These are phyloP conservation scores for Phyllosticta citribraziliensis DNA, from an alignment of 2,329 filamentous ascomycete species.

Conservation along the genomic window DNA sequence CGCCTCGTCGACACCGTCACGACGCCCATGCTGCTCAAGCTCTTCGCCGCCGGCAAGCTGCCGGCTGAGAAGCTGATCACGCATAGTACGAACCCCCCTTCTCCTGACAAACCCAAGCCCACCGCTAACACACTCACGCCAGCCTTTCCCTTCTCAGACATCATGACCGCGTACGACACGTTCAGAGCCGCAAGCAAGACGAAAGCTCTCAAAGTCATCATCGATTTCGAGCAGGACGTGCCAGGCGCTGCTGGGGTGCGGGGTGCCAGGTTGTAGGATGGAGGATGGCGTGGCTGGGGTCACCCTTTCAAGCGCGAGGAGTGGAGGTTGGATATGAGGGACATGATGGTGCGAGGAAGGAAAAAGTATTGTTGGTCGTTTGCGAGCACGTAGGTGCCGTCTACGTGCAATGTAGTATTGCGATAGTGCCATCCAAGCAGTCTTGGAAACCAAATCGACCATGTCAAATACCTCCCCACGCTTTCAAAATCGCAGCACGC, in stretches of 20 bases:
- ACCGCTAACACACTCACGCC: not conserved
- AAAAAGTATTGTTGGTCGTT: too few species aligned
- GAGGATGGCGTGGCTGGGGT: too few species aligned
- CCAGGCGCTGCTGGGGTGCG: constrained; percentile 17
- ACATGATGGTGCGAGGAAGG: too few species aligned
- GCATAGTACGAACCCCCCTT: constrained; percentile 19
- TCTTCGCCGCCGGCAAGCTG: constrained; percentile 34
- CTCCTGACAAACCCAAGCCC: not conserved
- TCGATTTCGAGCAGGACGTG: constrained; percentile 21
- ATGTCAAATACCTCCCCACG: too few species aligned
- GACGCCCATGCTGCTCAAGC: constrained; percentile 40
- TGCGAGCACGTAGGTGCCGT: too few species aligned
- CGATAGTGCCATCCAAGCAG: too few species aligned
- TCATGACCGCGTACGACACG: constrained; percentile 36
- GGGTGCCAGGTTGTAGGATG: constrained; percentile 13
- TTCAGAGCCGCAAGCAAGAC: constrained; percentile 35
- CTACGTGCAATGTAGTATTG: too few species aligned
- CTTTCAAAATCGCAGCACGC: too few species aligned
- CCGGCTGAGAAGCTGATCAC: constrained; percentile 37
- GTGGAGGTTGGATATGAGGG: too few species aligned
- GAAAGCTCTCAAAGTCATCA: constrained; percentile 36
- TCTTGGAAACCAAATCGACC: too few species aligned
- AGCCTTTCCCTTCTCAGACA: constrained; percentile 33
- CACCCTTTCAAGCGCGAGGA: too few species aligned
- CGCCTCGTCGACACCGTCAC: constrained; percentile 39